Evolutionary conservation across 1,139 yeast genomes (phyloP).

Genomic region (Yamadazyma diddensiae): DNA sequence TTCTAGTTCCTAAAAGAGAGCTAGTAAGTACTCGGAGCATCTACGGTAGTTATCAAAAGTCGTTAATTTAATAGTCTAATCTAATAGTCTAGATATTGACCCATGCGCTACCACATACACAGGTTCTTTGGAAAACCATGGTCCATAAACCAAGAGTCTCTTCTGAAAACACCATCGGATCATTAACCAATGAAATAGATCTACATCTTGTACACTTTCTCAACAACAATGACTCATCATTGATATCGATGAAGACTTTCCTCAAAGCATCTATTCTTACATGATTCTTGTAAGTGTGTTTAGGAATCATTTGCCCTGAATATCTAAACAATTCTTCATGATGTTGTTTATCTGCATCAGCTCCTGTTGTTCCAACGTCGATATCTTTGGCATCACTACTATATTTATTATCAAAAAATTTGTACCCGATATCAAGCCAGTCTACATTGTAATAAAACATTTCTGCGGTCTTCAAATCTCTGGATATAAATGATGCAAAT

Average conservation of each 20-base stretch:
- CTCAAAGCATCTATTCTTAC: conserved; percentile 45
- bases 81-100: conserved; percentile 23
- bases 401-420: conserved; percentile 9
- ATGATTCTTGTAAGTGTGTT: conserved; percentile 22
- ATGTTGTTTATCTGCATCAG: neutral
- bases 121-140: conserved; percentile 69
- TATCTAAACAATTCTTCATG: conserved; percentile 6
- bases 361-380: conserved; percentile 6
- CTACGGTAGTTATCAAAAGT: no score
- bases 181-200: conserved; percentile 51
- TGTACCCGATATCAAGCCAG: conserved; percentile 60
- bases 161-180: conserved; percentile 39
- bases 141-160: conserved; percentile 59
- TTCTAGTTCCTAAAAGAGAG: no score
- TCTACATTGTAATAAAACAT: conserved; percentile 65
- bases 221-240: conserved; percentile 13
- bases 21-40: no score
- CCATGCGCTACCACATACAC: conserved; percentile 84
- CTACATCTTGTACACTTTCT: conserved; percentile 71
- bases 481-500: conserved; percentile 29
- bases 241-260: conserved; percentile 30
- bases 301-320: conserved; percentile 13
- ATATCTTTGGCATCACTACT: conserved; percentile 3
- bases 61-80: no score
- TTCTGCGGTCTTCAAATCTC: conserved; percentile 44